Conservation (phyloP, 1,139 yeast species). For the Taphrina betulina region DNA sequence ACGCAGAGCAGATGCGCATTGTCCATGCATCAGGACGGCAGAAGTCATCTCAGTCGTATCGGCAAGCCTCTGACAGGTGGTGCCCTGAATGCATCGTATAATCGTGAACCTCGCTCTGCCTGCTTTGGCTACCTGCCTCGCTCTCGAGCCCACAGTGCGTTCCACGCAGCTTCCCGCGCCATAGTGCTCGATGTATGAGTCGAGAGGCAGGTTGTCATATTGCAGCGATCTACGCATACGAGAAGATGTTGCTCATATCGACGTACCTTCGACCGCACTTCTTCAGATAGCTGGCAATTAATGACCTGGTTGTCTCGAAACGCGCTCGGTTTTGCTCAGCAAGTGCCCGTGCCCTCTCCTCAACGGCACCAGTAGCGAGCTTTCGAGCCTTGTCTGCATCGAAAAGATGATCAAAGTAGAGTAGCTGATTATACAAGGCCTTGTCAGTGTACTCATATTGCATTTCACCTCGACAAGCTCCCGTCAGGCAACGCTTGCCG, state of each 20-base stretch:
- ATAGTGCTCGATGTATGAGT: too few relatives aligned
- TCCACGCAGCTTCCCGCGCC: too few relatives aligned
- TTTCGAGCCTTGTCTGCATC: conserved; percentile 75
- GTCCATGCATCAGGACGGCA: too few relatives aligned
- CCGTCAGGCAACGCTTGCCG: conserved; percentile 71
- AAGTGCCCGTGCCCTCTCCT: conserved; percentile 41
- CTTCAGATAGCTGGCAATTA: conserved; percentile 69
- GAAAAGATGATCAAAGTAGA: conserved; percentile 66
- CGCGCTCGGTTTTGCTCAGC: conserved; percentile 75
- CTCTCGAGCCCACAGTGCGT: too few relatives aligned
- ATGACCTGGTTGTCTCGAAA: conserved; percentile 58
- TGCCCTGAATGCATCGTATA: too few relatives aligned
- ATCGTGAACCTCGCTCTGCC: too few relatives aligned
- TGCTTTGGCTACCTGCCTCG: too few relatives aligned
- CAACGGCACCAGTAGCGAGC: conserved; percentile 7
- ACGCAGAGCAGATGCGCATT: too few relatives aligned
- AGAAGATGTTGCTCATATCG: conserved; percentile 75
- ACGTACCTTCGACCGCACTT: conserved; percentile 92
- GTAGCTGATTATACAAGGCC: conserved; percentile 78
- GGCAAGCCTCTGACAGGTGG: too few relatives aligned
- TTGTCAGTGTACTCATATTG: conserved; percentile 73
- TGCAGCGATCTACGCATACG: conserved; percentile 32
- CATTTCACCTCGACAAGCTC: conserved; percentile 56
- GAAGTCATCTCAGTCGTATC: too few relatives aligned
- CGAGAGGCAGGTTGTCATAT: too few relatives aligned